Evolutionary conservation across 306 rosid genomes (phyloP), one percentile per base, ranked within the genome.

Genomic region (Luffa aegyptiaca): DNA sequence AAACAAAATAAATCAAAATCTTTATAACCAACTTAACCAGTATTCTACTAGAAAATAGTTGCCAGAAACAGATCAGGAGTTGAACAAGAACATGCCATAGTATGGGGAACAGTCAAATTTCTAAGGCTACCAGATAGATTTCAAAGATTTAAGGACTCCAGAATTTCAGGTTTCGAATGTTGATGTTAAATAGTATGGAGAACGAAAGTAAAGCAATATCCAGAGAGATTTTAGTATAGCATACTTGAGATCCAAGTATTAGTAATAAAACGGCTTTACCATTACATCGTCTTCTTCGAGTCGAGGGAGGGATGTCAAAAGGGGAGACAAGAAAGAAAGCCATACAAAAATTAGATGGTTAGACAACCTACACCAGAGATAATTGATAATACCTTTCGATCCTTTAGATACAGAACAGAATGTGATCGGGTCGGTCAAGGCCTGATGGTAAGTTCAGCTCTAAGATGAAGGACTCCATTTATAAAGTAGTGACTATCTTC

Each of bases 391-490:
- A 45, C 36, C 57, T 41, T 76, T 39, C 2, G 44, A 49, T 49
- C 14, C 37, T 57, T 57, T 11, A 42, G 70, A 11, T 16, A 56
- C 57, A 42, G 63, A 51, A 56, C 21, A 17, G 7, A 44, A 8
- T 6, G 71, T 26, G 35, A 44, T 14, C 44, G 33, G 26, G 41
- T 33, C 18, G 5, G 82, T 91, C 90, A 91, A 58, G 82, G 91
- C 81, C 85, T 88, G 85, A 96, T 89, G 61, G 97, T 91, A 79
- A 96, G 99, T 84, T 93, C 99, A 2, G 99, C 99, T 90, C 89
- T 87, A 17, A 96, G 98, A 83, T 96, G 97, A 37, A 96, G 97
- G 53, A 96, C 97, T 3, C 96, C 98, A 14, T 96, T 93, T 55
- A 96, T 88, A 80, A 96, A 96, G 90, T 86, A 91, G 41, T 18